A percentile compares a stretch with the other conserved stretches of the same genome.
Evolutionary conservation across 2,329 filamentous ascomycete genomes (phyloP).

Genomic region (Penicillium hordei): DNA sequence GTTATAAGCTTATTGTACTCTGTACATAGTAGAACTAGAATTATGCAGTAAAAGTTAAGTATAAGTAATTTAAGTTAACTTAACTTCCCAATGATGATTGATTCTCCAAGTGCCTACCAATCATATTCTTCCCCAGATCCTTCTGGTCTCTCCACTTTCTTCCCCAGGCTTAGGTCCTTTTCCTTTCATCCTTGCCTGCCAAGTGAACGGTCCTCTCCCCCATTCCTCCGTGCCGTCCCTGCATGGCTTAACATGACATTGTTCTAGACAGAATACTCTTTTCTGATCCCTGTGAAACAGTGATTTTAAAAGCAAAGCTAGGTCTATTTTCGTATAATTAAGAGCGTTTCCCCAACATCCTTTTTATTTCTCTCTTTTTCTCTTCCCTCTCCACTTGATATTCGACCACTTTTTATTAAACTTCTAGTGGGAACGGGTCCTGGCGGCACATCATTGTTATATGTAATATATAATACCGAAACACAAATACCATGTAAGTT

Average conservation of each 20-base stretch:
- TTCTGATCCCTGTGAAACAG: constrained; percentile 1
- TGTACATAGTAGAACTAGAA: background rate
- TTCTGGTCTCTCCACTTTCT: constrained; percentile 5
- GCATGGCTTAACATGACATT: background rate
- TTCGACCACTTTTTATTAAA: background rate
- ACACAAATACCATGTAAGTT: constrained; percentile 11
- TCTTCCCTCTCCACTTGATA: constrained; percentile 13
- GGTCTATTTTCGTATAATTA: background rate
- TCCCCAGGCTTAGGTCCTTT: constrained; percentile 4
- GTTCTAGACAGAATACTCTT: background rate
- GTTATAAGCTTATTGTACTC: too few species aligned
- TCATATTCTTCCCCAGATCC: background rate
- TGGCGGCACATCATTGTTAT: constrained; percentile 23
- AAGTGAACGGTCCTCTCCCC: background rate
- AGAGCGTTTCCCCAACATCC: background rate
- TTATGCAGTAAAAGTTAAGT: background rate
- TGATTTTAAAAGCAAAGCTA: background rate
- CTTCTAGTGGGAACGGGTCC: constrained; percentile 18
- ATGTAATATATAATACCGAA: background rate
- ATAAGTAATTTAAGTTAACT: background rate
- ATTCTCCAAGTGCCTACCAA: background rate
- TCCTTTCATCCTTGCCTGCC: constrained; percentile 6
- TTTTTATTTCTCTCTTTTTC: background rate
- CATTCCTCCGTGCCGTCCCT: constrained; percentile 11
- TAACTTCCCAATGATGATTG: background rate